Base-by-base conservation (phyloP, 164 flowering plant species). In the Kingdonia uniflora region DNA sequence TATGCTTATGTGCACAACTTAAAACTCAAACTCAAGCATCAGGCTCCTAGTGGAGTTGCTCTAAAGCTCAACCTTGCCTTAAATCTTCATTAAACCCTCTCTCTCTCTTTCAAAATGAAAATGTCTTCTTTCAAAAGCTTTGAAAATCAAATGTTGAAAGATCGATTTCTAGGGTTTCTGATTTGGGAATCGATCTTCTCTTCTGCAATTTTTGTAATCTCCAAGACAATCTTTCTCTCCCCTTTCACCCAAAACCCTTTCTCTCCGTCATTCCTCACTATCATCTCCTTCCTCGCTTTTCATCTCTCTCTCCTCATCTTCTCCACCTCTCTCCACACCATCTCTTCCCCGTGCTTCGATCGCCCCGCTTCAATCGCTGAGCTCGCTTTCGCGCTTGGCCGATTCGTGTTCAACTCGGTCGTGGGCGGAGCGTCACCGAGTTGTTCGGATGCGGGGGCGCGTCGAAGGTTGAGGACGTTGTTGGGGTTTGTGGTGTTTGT, bases 111-210 rank as follows among this genome's bases (percentile, higher is more conserved):
- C 15, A 42, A 38, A 29, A 62, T 50, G 57, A 21, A 40, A 42
- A 59, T 51, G 40, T 10, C 51, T 42, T 51, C 55, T 50, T 58
- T 42, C 20, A 14, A 60, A 17, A 19, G 26, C 19, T 52, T 57
- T 19, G 55, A 59, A 15, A 22, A 74, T 17, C 75, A 70, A 26
- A 57, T 74, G 56, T 68, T 82, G 12, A 69, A 75, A 49, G 70
- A 80, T 7, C 74, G 94, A 38, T 78, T 77, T 51, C 64, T 82
- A 59, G 79, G 86, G 63, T 80, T 79, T 55, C 66, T 80, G 10
- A 73, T 87, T 11, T 84, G 96, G 92, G 85, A 87, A 57, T 68
- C 73, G 23, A 70, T 84, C 35, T 64, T 61, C 53, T 76, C 85
- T 1, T 49, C 83, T 0, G 8, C 38, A 71, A 48, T 81, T 51